Evolutionary conservation across 306 rosid species (phyloP).

Genomic region (Prunus mira): DNA sequence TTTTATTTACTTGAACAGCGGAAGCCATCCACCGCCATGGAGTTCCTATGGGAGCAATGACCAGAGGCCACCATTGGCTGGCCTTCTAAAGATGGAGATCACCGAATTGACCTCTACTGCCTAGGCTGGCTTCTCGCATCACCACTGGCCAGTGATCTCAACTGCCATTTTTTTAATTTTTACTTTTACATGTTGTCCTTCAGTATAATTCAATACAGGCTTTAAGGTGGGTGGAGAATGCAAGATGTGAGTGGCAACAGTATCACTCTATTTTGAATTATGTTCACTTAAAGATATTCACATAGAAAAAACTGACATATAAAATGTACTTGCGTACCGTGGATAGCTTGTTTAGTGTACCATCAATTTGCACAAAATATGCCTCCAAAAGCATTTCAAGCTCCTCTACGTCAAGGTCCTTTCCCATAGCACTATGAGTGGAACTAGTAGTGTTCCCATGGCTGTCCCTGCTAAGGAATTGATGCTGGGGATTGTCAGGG

Average conservation of each 20-base stretch:
- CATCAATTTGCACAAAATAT: slow-evolving; percentile 93
- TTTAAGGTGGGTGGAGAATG: no score
- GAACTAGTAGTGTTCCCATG: slow-evolving; percentile 63
- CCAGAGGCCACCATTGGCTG: neutral
- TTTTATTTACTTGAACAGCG: no score
- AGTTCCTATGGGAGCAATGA: no score
- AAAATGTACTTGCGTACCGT: slow-evolving; percentile 41
- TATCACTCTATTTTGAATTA: neutral
- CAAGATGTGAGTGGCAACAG: no score
- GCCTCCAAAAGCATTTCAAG: slow-evolving; percentile 99
- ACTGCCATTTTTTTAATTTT: no score
- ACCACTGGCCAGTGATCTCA: no score
- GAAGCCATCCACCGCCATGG: neutral
- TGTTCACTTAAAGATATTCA: neutral
- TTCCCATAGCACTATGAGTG: slow-evolving; percentile 58
- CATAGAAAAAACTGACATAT: neutral
- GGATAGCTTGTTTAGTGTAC: slow-evolving; percentile 74
- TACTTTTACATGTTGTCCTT: no score
- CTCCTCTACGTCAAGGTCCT: slow-evolving; percentile 86
- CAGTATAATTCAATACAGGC: no score
- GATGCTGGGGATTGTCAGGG: slow-evolving; percentile 33
- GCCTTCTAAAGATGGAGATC: neutral
- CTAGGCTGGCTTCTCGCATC: neutral
- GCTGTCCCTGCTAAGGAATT: slow-evolving; percentile 45
- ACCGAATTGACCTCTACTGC: neutral